Conservation (phyloP, 169 alveolate species). For the Plasmodium vivax region DNA sequence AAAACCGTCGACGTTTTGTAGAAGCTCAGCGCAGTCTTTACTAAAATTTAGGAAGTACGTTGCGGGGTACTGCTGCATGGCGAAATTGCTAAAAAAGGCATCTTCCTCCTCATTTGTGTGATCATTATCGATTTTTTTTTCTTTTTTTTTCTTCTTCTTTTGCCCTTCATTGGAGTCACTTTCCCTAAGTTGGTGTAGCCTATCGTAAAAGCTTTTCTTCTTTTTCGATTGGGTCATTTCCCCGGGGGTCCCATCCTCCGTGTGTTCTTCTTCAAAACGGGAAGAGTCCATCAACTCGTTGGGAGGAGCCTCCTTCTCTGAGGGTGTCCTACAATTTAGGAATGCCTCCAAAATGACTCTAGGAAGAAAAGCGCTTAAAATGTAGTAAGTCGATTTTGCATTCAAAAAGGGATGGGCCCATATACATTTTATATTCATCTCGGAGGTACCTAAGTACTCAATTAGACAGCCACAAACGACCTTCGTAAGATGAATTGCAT, state of each 20-base stretch:
- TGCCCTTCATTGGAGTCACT: neutral
- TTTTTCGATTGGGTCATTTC: neutral
- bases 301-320: constrained; percentile 30
- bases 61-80: constrained; percentile 46
- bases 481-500: constrained; percentile 67
- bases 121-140: neutral
- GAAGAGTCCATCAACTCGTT: constrained; percentile 33
- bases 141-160: neutral
- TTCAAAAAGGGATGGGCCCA: constrained; percentile 86
- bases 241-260: neutral
- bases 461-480: constrained; percentile 85
- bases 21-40: constrained; percentile 22
- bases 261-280: neutral
- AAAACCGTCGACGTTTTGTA: neutral
- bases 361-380: constrained; percentile 84
- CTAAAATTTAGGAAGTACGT: constrained; percentile 45
- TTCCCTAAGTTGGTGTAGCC: constrained; percentile 13
- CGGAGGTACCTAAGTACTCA: constrained; percentile 82
- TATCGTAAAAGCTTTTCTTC: constrained; percentile 54
- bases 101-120: neutral
- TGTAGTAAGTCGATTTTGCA: constrained; percentile 81
- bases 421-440: constrained; percentile 81
- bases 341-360: constrained; percentile 83
- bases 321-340: constrained; percentile 58
- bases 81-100: constrained; percentile 9